These are phyloP conservation scores for Metschnikowia aberdeeniae DNA, from an alignment of 805 yeast genomes.

Conservation along the genomic window DNA sequence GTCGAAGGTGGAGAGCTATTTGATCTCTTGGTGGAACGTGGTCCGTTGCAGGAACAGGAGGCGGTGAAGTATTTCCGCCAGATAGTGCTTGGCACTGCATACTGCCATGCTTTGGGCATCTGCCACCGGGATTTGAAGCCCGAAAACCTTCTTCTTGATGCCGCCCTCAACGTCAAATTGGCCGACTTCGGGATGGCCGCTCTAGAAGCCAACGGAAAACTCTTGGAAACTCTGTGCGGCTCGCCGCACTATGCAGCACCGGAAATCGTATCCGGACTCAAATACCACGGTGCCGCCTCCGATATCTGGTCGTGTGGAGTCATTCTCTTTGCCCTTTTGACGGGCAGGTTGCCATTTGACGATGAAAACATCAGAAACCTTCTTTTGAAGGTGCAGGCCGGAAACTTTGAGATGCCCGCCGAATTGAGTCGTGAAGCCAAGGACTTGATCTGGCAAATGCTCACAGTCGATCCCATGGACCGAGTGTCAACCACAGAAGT, in stretches of 20 bases:
- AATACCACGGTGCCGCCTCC: constrained; percentile 79
- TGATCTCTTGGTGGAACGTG: constrained; percentile 66
- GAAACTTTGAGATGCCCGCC: constrained; percentile 68
- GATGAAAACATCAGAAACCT: constrained; percentile 73
- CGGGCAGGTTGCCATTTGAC: constrained; percentile 81
- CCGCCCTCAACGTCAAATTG: constrained; percentile 62
- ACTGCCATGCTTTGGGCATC: constrained; percentile 76
- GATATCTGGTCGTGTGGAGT: constrained; percentile 91
- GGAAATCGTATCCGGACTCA: constrained; percentile 73
- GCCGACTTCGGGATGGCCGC: constrained; percentile 94
- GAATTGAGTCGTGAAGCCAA: constrained; percentile 61
- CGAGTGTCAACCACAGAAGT: constrained; percentile 69
- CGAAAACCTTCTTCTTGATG: constrained; percentile 69
- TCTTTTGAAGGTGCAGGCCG: constrained; percentile 71
- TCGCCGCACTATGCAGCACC: constrained; percentile 90
- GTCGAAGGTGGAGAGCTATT: constrained; percentile 88
- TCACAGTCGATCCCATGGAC: constrained; percentile 64
- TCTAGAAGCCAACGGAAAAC: constrained; percentile 62
- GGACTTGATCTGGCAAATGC: constrained; percentile 60
- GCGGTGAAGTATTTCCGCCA: constrained; percentile 76
- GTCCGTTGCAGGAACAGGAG: constrained; percentile 66
- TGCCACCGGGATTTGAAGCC: constrained; percentile 82
- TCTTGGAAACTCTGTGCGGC: constrained; percentile 79
- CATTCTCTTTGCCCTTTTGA: constrained; percentile 68
- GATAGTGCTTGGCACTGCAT: constrained; percentile 72